Evolutionary conservation across 2,329 filamentous ascomycete genomes (phyloP).

Genomic region (Diaporthe sp.): DNA sequence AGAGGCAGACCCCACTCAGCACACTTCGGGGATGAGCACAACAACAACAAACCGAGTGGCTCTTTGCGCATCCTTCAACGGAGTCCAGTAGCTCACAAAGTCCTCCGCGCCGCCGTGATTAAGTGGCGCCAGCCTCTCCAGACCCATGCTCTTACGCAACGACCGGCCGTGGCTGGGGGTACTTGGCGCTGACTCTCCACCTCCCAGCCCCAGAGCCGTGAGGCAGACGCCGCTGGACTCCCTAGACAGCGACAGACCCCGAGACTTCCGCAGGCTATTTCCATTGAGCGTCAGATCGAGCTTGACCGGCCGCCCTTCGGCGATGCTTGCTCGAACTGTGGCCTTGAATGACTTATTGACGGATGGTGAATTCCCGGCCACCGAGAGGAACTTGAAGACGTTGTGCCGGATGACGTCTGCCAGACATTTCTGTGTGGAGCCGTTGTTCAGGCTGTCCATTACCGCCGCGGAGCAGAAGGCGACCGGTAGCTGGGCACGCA

Average conservation of each 20-base stretch:
- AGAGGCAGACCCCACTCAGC: background rate
- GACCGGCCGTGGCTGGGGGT: background rate
- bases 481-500: background rate
- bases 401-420: constrained; percentile 21
- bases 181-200: background rate
- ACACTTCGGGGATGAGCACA: constrained; percentile 29
- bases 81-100: constrained; percentile 32
- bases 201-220: background rate
- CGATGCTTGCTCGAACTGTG: constrained; percentile 11
- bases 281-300: constrained; percentile 23
- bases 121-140: constrained; percentile 14
- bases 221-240: constrained; percentile 7
- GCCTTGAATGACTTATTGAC: constrained; percentile 25
- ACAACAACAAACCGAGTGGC: constrained; percentile 24
- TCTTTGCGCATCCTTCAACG: constrained; percentile 22
- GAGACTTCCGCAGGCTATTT: background rate
- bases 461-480: constrained; percentile 25
- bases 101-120: background rate
- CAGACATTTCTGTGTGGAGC: background rate
- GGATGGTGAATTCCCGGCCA: constrained; percentile 9
- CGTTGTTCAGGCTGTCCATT: constrained; percentile 21
- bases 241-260: constrained; percentile 22
- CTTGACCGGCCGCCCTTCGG: constrained; percentile 23
- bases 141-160: constrained; percentile 23
- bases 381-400: constrained; percentile 29